Conservation (phyloP, 2,329 filamentous ascomycete genomes). For the Bipolaris bicolor region DNA sequence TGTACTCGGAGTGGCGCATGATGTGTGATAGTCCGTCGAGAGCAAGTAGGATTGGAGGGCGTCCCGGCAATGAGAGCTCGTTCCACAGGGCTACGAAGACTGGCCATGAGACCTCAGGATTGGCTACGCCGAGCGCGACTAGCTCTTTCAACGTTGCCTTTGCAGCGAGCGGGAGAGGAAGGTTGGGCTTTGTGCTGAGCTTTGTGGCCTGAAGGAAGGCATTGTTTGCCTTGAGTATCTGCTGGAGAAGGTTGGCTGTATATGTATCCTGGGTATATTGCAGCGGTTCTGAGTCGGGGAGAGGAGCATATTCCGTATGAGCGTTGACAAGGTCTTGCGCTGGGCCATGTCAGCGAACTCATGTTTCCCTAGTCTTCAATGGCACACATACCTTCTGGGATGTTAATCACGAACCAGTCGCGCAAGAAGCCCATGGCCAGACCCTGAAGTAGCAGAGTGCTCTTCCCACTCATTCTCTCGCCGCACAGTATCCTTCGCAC, state of each 20-base stretch:
- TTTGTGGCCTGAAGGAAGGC: constrained; percentile 63
- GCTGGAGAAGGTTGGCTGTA: constrained; percentile 73
- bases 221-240: constrained; percentile 75
- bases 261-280: constrained; percentile 81
- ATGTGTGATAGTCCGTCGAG: constrained; percentile 82
- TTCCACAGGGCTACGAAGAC: constrained; percentile 81
- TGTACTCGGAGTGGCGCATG: constrained; percentile 80
- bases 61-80: constrained; percentile 69
- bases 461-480: constrained; percentile 80
- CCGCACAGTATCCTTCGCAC: constrained; percentile 74
- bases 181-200: constrained; percentile 60
- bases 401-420: constrained; percentile 85
- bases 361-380: neutral
- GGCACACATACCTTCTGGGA: constrained; percentile 77
- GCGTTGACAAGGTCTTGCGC: constrained; percentile 82
- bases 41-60: constrained; percentile 72
- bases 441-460: constrained; percentile 81
- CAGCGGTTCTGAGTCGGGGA: constrained; percentile 60
- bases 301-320: constrained; percentile 77
- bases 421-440: constrained; percentile 81
- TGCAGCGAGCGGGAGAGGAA: constrained; percentile 65
- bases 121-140: constrained; percentile 70
- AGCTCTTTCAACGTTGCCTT: constrained; percentile 71
- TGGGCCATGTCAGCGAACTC: constrained; percentile 47
- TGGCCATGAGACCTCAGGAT: constrained; percentile 78